Percentiles rank a stretch among this genome's conserved stretches.
These are phyloP conservation scores for Solanum bulbocastanum DNA, from an alignment of 257 asterid genomes.

Conservation along the genomic window DNA sequence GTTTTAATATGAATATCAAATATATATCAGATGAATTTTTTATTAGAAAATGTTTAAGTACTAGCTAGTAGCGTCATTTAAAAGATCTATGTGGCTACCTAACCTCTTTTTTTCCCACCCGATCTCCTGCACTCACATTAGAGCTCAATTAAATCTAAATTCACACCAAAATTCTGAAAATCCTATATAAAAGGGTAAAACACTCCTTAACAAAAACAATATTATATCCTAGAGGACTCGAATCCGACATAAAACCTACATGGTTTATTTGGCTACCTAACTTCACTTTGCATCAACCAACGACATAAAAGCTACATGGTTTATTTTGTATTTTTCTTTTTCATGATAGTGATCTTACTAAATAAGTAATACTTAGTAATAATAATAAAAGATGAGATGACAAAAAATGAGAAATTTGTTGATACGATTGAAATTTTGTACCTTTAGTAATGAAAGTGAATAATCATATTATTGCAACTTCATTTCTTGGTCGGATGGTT, in stretches of 20 bases:
- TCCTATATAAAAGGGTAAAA: rapidly evolving
- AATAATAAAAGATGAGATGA: background rate
- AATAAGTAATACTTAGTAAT: background rate
- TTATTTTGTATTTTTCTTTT: background rate
- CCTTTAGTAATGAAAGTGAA: background rate
- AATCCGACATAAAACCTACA: background rate
- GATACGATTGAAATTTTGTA: background rate
- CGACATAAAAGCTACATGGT: background rate
- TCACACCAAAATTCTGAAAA: too few species aligned
- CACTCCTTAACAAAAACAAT: too few species aligned
- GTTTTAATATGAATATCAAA: background rate
- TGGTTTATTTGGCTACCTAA: background rate
- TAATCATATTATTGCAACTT: background rate
- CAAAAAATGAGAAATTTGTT: background rate
- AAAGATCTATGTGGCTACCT: background rate
- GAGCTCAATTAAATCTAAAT: too few species aligned
- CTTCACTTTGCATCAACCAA: background rate
- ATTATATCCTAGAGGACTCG: background rate
- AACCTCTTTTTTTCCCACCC: background rate
- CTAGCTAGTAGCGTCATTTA: background rate
- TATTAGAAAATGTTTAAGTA: background rate
- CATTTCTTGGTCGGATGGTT: background rate
- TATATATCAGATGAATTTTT: too few species aligned
- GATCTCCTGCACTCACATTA: too few species aligned
- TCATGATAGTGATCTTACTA: background rate